A percentile compares a stretch with the other conserved stretches of the same genome.
phyloP scores from a whole-genome alignment of 495 filamentous ascomycete genomes.

The Podospora pseudocomata region DNA sequence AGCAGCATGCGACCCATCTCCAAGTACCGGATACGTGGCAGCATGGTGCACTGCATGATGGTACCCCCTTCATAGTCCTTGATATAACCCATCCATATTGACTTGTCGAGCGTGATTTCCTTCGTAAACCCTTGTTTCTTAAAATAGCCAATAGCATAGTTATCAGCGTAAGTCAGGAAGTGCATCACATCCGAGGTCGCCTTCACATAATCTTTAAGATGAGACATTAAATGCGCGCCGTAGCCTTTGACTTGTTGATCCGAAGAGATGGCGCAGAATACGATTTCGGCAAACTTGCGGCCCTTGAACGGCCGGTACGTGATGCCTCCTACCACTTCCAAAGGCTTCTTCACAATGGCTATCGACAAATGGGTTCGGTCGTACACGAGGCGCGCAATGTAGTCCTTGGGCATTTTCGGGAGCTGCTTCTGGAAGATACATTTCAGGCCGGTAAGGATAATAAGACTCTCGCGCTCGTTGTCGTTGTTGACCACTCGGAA shows the following conservation, averaged over 20 bases:
- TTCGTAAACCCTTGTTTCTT: constrained; percentile 99
- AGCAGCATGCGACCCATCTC: constrained; percentile 92
- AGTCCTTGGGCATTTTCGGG: constrained; percentile 98
- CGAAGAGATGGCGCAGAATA: constrained; percentile 96
- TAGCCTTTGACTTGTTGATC: constrained; percentile 99
- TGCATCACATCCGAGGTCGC: constrained; percentile 96
- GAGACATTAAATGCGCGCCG: constrained; percentile 95
- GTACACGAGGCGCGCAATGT: constrained; percentile 94
- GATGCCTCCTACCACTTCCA: constrained; percentile 94
- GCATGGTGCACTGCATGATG: constrained; percentile 98
- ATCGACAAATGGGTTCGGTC: constrained; percentile 95
- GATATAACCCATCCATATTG: constrained; percentile 98
- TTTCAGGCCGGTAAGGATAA: constrained; percentile 92
- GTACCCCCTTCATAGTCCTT: constrained; percentile 99
- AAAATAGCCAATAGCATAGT: constrained; percentile 98
- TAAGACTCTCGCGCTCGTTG: constrained; percentile 76
- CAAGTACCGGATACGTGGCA: constrained; percentile 90
- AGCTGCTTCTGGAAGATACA: constrained; percentile 99
- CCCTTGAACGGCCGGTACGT: constrained; percentile 94
- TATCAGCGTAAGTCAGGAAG: constrained; percentile 97
- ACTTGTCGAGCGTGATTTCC: constrained; percentile 87
- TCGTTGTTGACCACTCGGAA: constrained; percentile 99
- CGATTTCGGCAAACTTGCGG: constrained; percentile 93
- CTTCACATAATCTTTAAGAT: constrained; percentile 98
- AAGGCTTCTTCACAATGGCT: constrained; percentile 92